These are phyloP conservation scores for Cercospora sesami DNA, from an alignment of 2,329 filamentous ascomycete species.

Conservation along the genomic window DNA sequence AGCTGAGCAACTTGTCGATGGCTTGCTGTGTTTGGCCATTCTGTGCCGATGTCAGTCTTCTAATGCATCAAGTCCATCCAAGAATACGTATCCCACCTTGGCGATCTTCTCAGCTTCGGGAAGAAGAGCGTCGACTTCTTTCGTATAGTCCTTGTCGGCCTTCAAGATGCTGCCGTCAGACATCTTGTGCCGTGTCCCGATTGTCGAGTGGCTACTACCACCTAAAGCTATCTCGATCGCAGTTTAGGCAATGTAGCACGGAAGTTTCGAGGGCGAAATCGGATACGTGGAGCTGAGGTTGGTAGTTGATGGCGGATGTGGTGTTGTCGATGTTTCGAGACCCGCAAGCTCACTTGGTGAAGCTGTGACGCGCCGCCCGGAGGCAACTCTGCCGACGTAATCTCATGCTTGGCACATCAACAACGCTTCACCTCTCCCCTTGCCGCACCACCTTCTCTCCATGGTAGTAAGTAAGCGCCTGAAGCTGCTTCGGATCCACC, in stretches of 20 bases:
- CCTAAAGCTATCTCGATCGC: neutral
- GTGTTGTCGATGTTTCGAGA: conserved; percentile 2
- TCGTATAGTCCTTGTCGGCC: conserved; percentile 98
- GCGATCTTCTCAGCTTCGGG: conserved; percentile 88
- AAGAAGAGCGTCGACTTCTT: conserved; percentile 89
- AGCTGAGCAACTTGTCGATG: conserved; percentile 84
- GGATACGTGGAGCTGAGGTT: neutral
- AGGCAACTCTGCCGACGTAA: conserved; percentile 1
- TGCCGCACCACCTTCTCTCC: neutral
- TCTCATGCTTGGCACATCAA: neutral
- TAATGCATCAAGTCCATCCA: neutral
- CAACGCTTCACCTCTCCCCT: neutral
- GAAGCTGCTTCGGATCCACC: neutral
- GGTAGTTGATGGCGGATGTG: neutral
- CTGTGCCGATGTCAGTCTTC: conserved; percentile 44
- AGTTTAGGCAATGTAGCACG: neutral
- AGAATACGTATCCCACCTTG: conserved; percentile 22
- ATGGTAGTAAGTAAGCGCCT: neutral
- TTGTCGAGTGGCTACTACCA: neutral
- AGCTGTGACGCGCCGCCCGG: neutral
- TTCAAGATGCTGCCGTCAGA: conserved; percentile 74
- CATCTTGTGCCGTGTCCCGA: conserved; percentile 55
- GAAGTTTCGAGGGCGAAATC: neutral
- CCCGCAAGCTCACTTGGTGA: neutral
- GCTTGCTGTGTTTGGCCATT: conserved; percentile 74